Evolutionary conservation across 352 stramenopile species (phyloP).

Genomic region (Globisporangium apiculatum): DNA sequence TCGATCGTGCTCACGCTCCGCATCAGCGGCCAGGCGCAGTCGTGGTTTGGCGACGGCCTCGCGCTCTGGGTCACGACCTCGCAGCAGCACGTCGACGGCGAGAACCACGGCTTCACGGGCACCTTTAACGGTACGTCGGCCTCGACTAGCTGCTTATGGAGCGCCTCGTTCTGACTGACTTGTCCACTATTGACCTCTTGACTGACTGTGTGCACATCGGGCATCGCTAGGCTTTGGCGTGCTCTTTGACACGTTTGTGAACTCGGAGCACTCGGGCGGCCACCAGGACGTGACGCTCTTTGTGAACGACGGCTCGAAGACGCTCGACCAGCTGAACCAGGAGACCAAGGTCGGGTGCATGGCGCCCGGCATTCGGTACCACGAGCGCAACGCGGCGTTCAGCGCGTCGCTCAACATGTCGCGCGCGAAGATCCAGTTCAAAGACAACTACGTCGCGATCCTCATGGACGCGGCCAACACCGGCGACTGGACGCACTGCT

Average conservation of each 20-base stretch:
- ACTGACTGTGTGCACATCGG: background rate
- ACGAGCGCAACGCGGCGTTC: conserved; percentile 76
- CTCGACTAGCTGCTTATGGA: background rate
- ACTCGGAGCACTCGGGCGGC: conserved; percentile 63
- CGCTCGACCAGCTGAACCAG: conserved; percentile 71
- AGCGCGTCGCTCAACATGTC: conserved; percentile 75
- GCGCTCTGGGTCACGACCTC: conserved; percentile 74
- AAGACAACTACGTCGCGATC: conserved; percentile 58
- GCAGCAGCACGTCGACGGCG: conserved; percentile 40
- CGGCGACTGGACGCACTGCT: conserved; percentile 67
- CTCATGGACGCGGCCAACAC: conserved; percentile 68
- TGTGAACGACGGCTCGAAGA: conserved; percentile 70
- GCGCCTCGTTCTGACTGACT: background rate
- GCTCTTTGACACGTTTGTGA: conserved; percentile 84
- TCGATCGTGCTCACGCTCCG: conserved; percentile 75
- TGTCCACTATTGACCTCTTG: background rate
- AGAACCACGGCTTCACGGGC: conserved; percentile 77
- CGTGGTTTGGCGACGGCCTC: conserved; percentile 74
- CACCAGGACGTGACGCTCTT: conserved; percentile 84
- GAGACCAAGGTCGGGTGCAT: conserved; percentile 67
- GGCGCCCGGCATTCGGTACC: conserved; percentile 69
- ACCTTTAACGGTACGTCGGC: conserved; percentile 33
- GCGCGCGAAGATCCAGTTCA: conserved; percentile 73
- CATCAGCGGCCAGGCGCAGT: conserved; percentile 70
- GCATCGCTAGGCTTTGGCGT: conserved; percentile 42